Evolutionary conservation across 306 rosid genomes (phyloP).

Genomic region (Canavalia gladiata): DNA sequence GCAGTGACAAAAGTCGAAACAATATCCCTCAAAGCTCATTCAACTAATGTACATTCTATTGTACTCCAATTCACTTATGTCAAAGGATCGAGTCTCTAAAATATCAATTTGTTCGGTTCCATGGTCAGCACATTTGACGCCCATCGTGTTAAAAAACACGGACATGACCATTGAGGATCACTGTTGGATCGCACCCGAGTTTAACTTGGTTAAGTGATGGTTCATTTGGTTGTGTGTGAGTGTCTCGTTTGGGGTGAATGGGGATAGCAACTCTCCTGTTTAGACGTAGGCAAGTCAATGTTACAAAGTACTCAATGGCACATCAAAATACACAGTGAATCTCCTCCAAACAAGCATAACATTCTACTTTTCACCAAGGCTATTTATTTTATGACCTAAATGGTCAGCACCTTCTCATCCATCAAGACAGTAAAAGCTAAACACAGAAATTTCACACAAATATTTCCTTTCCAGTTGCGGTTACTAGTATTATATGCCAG

Average conservation of each 20-base stretch:
- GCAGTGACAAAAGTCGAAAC: slow-evolving; percentile 22
- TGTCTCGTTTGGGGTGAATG: neutral
- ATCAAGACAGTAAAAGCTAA: slow-evolving; percentile 6
- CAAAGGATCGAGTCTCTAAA: slow-evolving; percentile 10
- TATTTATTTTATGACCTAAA: slow-evolving; percentile 10
- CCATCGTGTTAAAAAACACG: slow-evolving; percentile 28
- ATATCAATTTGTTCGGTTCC: slow-evolving; percentile 1
- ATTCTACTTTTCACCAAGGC: slow-evolving; percentile 16
- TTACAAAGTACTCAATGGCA: neutral
- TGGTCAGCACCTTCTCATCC: neutral
- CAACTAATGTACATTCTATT: slow-evolving; percentile 27
- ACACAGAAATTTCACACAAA: neutral
- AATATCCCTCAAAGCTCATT: slow-evolving; percentile 27
- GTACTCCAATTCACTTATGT: slow-evolving; percentile 1
- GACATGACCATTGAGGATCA: neutral
- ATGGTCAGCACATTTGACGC: neutral
- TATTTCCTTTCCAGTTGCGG: neutral
- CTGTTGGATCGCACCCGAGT: neutral
- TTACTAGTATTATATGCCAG: neutral
- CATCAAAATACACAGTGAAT: no score
- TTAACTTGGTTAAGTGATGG: neutral
- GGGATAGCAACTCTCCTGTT: neutral
- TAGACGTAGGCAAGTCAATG: neutral
- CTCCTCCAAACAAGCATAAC: slow-evolving; percentile 5
- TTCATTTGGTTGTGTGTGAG: neutral